phyloP scores from a whole-genome alignment of 192 early-diverging fungal species.

The Backusella sp. region DNA sequence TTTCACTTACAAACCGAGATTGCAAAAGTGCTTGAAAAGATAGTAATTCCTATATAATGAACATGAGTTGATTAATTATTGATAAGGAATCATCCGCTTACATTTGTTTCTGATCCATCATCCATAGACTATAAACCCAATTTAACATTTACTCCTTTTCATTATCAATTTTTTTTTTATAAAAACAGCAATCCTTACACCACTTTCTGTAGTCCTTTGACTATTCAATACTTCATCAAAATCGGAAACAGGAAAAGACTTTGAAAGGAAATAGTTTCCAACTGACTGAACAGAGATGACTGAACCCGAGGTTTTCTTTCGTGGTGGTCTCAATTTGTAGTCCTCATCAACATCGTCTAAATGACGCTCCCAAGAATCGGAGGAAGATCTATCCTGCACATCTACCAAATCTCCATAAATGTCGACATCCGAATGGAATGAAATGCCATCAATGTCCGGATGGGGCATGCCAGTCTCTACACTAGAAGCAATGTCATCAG shows the following conservation, averaged over 20 bases:
- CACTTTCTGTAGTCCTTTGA: background rate
- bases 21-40: background rate
- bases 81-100: background rate
- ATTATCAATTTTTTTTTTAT: background rate
- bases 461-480: background rate
- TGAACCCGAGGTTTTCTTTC: background rate
- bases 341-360: background rate
- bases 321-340: background rate
- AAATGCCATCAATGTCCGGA: background rate
- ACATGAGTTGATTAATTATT: background rate
- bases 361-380: slow-evolving; percentile 4
- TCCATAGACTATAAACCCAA: background rate
- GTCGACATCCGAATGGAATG: background rate
- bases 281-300: background rate
- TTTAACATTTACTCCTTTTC: background rate
- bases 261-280: slow-evolving; percentile 2
- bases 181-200: background rate
- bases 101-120: background rate
- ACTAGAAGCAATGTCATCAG: background rate
- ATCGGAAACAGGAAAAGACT: background rate
- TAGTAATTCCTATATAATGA: background rate
- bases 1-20: background rate
- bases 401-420: background rate
- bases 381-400: background rate
- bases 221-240: background rate